Percentiles rank a stretch among this genome's conserved stretches.
phyloP scores from a whole-genome alignment of 2,329 filamentous ascomycete species.

The Colletotrichum incanum region DNA sequence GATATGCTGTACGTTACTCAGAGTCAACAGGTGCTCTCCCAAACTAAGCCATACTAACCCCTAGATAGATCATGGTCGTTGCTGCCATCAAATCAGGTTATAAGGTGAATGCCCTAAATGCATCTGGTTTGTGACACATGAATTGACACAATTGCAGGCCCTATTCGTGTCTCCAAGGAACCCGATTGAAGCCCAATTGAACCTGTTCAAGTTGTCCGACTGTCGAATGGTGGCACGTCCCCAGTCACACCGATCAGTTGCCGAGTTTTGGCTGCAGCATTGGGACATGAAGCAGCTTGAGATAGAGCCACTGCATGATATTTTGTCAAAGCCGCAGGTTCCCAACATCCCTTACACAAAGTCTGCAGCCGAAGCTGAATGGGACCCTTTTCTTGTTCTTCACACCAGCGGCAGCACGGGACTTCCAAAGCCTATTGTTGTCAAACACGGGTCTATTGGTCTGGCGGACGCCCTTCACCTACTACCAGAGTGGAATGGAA shows the following conservation, averaged over 20 bases:
- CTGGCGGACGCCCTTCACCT: slow-evolving; percentile 48
- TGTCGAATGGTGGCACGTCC: slow-evolving; percentile 58
- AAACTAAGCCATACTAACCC: not conserved
- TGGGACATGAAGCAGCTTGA: slow-evolving; percentile 57
- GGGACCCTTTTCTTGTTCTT: slow-evolving; percentile 59
- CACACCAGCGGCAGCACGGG: slow-evolving; percentile 65
- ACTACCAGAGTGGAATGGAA: slow-evolving; percentile 30
- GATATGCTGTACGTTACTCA: slow-evolving; percentile 49
- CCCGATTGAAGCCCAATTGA: slow-evolving; percentile 61
- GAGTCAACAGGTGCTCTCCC: not conserved
- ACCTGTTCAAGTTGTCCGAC: slow-evolving; percentile 61
- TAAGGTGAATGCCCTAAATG: slow-evolving; percentile 30
- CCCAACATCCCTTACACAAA: slow-evolving; percentile 56
- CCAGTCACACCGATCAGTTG: slow-evolving; percentile 47
- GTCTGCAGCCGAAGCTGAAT: slow-evolving; percentile 58
- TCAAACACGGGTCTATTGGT: slow-evolving; percentile 56
- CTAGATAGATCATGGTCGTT: slow-evolving; percentile 49
- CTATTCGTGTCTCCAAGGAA: slow-evolving; percentile 64
- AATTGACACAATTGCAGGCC: slow-evolving; percentile 46
- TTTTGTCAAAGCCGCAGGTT: slow-evolving; percentile 53
- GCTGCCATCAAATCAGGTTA: slow-evolving; percentile 56
- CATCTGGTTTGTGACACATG: slow-evolving; percentile 54
- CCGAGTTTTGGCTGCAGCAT: slow-evolving; percentile 56
- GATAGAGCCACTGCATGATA: slow-evolving; percentile 52
- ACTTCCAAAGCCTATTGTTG: slow-evolving; percentile 61